These are phyloP conservation scores for Microascus cirrosus DNA, from an alignment of 2,329 filamentous ascomycete genomes.

Conservation along the genomic window DNA sequence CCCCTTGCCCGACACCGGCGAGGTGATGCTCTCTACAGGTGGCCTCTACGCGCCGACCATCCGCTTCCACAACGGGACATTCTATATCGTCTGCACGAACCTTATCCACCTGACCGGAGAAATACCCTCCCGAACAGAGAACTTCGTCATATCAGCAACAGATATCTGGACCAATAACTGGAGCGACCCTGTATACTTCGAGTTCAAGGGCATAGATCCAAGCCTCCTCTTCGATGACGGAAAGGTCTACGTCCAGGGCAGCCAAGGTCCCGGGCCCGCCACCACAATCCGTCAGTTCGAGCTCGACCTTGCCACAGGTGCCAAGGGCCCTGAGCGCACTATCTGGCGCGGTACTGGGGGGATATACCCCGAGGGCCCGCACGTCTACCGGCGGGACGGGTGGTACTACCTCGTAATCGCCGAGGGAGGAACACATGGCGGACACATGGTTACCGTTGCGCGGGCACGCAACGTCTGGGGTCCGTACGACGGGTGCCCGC, in stretches of 20 bases:
- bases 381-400: slow-evolving; percentile 31
- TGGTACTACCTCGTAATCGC: slow-evolving; percentile 36
- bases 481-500: slow-evolving; percentile 15
- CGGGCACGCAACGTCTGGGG: slow-evolving; percentile 14
- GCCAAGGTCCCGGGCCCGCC: slow-evolving; percentile 6
- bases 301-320: slow-evolving; percentile 11
- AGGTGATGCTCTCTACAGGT: slow-evolving; percentile 10
- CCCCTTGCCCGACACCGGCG: slow-evolving; percentile 9
- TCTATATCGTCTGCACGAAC: slow-evolving; percentile 17
- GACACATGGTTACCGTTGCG: slow-evolving; percentile 13
- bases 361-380: slow-evolving; percentile 18
- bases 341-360: slow-evolving; percentile 11
- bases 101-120: background rate
- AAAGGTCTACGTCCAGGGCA: slow-evolving; percentile 21
- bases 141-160: slow-evolving; percentile 12
- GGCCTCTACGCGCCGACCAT: slow-evolving; percentile 15
- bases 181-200: slow-evolving; percentile 21
- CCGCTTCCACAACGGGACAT: slow-evolving; percentile 10
- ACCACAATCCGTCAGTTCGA: slow-evolving; percentile 15
- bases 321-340: slow-evolving; percentile 5
- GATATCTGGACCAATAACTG: slow-evolving; percentile 14
- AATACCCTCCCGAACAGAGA: slow-evolving; percentile 5
- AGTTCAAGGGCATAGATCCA: slow-evolving; percentile 30
- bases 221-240: slow-evolving; percentile 34
- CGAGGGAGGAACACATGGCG: slow-evolving; percentile 27